phyloP scores from a whole-genome alignment of 371 early-diverging fungal genomes.

The Globomyces sp. region DNA sequence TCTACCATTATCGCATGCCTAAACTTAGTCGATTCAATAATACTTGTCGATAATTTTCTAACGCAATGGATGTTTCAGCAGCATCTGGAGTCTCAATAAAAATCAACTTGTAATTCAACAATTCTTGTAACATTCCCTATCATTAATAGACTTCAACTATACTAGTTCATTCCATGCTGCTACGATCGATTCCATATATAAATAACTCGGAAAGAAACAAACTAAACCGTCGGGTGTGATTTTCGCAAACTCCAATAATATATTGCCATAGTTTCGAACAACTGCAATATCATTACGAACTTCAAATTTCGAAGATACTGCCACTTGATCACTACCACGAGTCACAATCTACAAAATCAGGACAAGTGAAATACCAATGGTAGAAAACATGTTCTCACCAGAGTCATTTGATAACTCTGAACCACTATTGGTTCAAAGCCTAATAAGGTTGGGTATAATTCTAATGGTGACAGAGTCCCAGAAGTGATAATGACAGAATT shows the following conservation, averaged over 20 bases:
- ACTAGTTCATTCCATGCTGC: slow-evolving; percentile 96
- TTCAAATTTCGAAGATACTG: slow-evolving; percentile 95
- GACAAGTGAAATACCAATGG: slow-evolving; percentile 71
- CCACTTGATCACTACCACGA: slow-evolving; percentile 96
- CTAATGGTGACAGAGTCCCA: slow-evolving; percentile 98
- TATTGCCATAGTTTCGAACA: slow-evolving; percentile 98
- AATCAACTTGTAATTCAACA: slow-evolving; percentile 96
- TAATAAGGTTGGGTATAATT: slow-evolving; percentile 98
- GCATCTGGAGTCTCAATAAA: slow-evolving; percentile 99
- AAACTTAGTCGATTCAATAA: slow-evolving; percentile 32
- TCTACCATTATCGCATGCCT: slow-evolving; percentile 97
- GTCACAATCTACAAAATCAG: slow-evolving; percentile 67
- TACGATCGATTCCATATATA: slow-evolving; percentile 99
- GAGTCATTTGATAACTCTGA: slow-evolving; percentile 92
- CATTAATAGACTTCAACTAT: too few relatives aligned
- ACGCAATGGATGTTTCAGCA: slow-evolving; percentile 94
- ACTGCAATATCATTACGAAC: slow-evolving; percentile 98
- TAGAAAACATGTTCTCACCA: slow-evolving; percentile 91
- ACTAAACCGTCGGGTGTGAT: slow-evolving; percentile 99
- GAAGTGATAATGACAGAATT: slow-evolving; percentile 98
- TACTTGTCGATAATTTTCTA: slow-evolving; percentile 87
- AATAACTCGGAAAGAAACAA: slow-evolving; percentile 98
- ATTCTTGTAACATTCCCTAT: slow-evolving; percentile 83
- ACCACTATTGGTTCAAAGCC: slow-evolving; percentile 82
- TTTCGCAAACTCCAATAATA: slow-evolving; percentile 93